A percentile compares a stretch with the other conserved stretches of the same genome.
phyloP scores from a whole-genome alignment of 352 stramenopile genomes.

The Phytophthora palmivora region DNA sequence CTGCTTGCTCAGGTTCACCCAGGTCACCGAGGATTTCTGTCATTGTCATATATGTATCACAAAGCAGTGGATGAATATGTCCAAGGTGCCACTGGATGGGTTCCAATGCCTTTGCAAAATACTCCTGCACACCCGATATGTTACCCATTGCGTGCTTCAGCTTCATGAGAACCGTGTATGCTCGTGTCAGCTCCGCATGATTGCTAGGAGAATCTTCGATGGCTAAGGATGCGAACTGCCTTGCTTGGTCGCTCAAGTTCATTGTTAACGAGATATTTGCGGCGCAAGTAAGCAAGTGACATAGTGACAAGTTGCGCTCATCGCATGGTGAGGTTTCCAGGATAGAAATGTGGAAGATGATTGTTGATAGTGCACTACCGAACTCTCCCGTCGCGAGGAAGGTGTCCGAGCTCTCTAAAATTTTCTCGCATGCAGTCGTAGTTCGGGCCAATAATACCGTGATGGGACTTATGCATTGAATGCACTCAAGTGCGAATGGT shows the following conservation, averaged over 20 bases:
- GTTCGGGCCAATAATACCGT: constrained; percentile 39
- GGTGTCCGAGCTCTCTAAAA: constrained; percentile 31
- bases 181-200: constrained; percentile 35
- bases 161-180: constrained; percentile 46
- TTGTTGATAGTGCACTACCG: constrained; percentile 33
- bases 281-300: constrained; percentile 45
- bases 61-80: constrained; percentile 40
- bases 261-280: constrained; percentile 51
- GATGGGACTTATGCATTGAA: constrained; percentile 23
- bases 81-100: constrained; percentile 56
- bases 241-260: constrained; percentile 29
- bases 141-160: constrained; percentile 32
- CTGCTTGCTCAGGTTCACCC: constrained; percentile 33
- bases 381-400: constrained; percentile 32
- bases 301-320: constrained; percentile 39
- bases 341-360: constrained; percentile 58
- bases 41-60: constrained; percentile 59
- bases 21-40: constrained; percentile 40
- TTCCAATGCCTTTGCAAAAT: constrained; percentile 44
- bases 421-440: constrained; percentile 29
- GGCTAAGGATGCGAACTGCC: constrained; percentile 38
- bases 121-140: constrained; percentile 15
- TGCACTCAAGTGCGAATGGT: constrained; percentile 33
- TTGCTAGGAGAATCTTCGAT: constrained; percentile 43
- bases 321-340: constrained; percentile 39